phyloP scores from a whole-genome alignment of 73 alveolate genomes.

The Urostyla sp. region DNA sequence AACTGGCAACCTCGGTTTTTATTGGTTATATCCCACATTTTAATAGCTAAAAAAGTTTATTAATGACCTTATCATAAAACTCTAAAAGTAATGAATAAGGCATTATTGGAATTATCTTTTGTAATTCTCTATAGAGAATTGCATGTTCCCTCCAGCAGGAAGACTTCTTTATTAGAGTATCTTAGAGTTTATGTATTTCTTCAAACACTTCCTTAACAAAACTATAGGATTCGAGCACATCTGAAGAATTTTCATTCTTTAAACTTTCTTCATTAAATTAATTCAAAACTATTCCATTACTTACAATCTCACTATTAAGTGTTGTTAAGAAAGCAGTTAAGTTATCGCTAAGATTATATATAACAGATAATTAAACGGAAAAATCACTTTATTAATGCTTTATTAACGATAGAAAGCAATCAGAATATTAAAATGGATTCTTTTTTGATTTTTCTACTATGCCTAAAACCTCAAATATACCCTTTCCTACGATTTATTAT shows the following conservation, averaged over 20 bases:
- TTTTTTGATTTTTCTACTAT: conserved; percentile 20
- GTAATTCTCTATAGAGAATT: not conserved
- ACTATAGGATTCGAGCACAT: not conserved
- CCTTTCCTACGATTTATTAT: not conserved
- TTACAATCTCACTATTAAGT: not conserved
- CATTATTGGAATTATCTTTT: not conserved
- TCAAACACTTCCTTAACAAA: conserved; percentile 1
- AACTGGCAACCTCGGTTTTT: not conserved
- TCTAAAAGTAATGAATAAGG: conserved; percentile 1
- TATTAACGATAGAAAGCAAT: not conserved
- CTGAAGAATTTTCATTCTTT: conserved; percentile 10
- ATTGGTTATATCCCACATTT: not conserved
- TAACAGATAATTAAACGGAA: not conserved
- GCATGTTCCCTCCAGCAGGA: conserved; percentile 34
- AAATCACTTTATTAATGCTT: not conserved
- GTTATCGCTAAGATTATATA: not conserved
- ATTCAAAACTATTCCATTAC: not conserved
- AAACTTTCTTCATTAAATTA: not conserved
- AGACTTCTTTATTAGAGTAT: not conserved
- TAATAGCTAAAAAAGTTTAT: not conserved
- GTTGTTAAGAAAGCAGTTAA: conserved; percentile 10
- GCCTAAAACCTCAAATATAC: conserved; percentile 28
- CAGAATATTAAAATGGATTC: conserved; percentile 8
- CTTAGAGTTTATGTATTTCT: conserved; percentile 6
- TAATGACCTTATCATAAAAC: not conserved